phyloP scores from a whole-genome alignment of 73 alveolate genomes.

The Paramecium caudatum region DNA sequence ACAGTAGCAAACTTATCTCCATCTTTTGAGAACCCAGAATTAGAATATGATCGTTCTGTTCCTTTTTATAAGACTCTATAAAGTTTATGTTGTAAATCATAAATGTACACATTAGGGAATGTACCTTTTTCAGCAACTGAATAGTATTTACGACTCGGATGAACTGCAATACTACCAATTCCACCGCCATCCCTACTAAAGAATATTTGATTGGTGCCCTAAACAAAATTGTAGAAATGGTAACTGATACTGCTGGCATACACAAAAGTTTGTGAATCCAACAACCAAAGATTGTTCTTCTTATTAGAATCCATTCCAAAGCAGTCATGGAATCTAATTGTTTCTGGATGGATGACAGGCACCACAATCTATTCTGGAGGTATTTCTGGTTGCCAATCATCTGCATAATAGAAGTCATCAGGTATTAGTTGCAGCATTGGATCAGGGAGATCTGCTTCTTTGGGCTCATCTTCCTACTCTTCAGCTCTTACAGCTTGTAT shows the following conservation, averaged over 20 bases:
- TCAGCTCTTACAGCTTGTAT: not conserved
- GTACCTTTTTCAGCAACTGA: constrained; percentile 98
- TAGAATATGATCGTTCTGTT: constrained; percentile 95
- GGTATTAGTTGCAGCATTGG: not conserved
- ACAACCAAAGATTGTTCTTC: constrained; percentile 91
- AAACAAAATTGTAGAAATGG: constrained; percentile 91
- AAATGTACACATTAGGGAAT: constrained; percentile 94
- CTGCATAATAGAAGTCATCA: constrained; percentile 26
- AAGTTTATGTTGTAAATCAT: constrained; percentile 89
- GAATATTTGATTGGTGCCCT: constrained; percentile 88
- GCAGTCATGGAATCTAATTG: constrained; percentile 77
- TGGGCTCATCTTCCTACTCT: not conserved
- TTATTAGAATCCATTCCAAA: constrained; percentile 94
- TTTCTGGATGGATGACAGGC: constrained; percentile 57
- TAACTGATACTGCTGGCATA: constrained; percentile 96
- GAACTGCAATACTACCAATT: constrained; percentile 97
- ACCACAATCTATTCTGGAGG: not conserved
- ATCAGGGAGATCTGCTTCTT: not conserved
- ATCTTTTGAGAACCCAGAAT: constrained; percentile 90
- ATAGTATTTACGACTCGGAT: constrained; percentile 92
- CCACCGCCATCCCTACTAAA: constrained; percentile 96
- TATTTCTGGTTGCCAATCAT: not conserved
- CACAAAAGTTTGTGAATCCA: constrained; percentile 91
- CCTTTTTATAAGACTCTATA: constrained; percentile 98
- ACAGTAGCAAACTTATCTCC: constrained; percentile 95